Evolutionary conservation across 495 filamentous ascomycete species (phyloP), one percentile per base, ranked within the genome.

Genomic region (Aspergillus cavernicola): DNA sequence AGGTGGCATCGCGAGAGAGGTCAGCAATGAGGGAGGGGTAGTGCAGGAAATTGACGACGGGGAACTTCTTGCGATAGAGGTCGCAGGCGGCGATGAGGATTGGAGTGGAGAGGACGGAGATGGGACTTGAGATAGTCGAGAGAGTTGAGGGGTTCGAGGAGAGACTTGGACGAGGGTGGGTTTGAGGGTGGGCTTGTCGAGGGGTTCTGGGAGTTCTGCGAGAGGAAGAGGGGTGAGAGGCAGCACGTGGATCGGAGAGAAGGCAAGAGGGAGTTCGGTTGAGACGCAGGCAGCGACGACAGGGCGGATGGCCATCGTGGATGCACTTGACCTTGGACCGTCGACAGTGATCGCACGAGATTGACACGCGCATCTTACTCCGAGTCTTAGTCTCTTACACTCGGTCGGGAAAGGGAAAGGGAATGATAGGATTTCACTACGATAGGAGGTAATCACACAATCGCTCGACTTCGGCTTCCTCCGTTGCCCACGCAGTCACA

Each of bases 301-400:
- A 75, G 1, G 72, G 72, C 0, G 72, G 64, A 2, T 56, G 63
- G 24, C 72, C 70, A 12, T 73, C 62, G 61, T 75, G 70, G 4
- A 70, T 41, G 29, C 72, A 75, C 55, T 74, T 75, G 40, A 75
- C 70, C 40, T 75, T 75, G 29, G 72, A 67, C 52, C 66, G 66
- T 12, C 71, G 67, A 57, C 71, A 75, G 50, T 57, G 58, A 57
- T 68, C 65, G 63, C 71, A 75, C 26, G 71, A 75, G 56, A 72
- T 69, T 26, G 71, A 75, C 33, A 75, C 56, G 22, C 71, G 63
- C 71, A 75, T 74, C 42, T n/a, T n/a, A n/a, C n/a, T n/a, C n/a
- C n/a, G n/a, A n/a, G n/a, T n/a, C n/a, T n/a, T n/a, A n/a, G n/a
- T n/a, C n/a, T n/a, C n/a, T n/a, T n/a, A n/a, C n/a, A n/a, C n/a